Evolutionary conservation across 1,139 yeast species (phyloP).

Genomic region (Suhomyces atakaporum): DNA sequence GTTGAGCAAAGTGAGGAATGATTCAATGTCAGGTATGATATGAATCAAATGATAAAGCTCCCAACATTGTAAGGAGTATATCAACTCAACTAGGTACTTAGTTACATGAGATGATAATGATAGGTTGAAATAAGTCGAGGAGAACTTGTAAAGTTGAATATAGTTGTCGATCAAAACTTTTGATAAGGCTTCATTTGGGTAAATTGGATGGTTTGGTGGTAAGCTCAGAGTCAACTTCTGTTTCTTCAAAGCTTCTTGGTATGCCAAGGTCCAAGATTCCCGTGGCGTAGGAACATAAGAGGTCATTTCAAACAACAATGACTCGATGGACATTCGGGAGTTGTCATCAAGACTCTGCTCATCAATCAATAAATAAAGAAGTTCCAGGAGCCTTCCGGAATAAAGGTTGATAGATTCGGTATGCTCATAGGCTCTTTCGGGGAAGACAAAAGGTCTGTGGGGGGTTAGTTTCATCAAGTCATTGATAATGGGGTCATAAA

Average conservation of each 20-base stretch:
- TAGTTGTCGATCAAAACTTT: slow-evolving; percentile 44
- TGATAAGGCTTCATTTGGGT: slow-evolving; percentile 43
- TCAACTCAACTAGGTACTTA: slow-evolving; percentile 39
- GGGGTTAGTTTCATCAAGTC: slow-evolving; percentile 38
- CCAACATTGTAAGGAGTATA: slow-evolving; percentile 47
- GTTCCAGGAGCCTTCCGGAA: slow-evolving; percentile 31
- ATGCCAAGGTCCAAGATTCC: slow-evolving; percentile 15
- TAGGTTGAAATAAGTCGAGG: slow-evolving; percentile 40
- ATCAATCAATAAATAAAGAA: slow-evolving; percentile 31
- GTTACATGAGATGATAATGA: slow-evolving; percentile 42
- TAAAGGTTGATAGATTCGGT: slow-evolving; percentile 24
- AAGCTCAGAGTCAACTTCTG: not conserved
- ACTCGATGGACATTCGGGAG: slow-evolving; percentile 32
- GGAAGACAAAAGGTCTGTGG: slow-evolving; percentile 20
- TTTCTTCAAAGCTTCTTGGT: slow-evolving; percentile 7
- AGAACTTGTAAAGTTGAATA: slow-evolving; percentile 29
- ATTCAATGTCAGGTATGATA: slow-evolving; percentile 35
- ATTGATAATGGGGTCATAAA: slow-evolving; percentile 30
- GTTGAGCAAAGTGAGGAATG: slow-evolving; percentile 36
- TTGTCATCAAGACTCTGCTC: slow-evolving; percentile 33
- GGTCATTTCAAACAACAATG: slow-evolving; percentile 28
- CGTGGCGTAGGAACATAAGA: slow-evolving; percentile 28
- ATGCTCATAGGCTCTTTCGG: slow-evolving; percentile 4
- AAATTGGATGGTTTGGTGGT: slow-evolving; percentile 14
- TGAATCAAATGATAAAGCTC: slow-evolving; percentile 46